Conservation (phyloP, 805 yeast species). For the Starmerella apis region DNA sequence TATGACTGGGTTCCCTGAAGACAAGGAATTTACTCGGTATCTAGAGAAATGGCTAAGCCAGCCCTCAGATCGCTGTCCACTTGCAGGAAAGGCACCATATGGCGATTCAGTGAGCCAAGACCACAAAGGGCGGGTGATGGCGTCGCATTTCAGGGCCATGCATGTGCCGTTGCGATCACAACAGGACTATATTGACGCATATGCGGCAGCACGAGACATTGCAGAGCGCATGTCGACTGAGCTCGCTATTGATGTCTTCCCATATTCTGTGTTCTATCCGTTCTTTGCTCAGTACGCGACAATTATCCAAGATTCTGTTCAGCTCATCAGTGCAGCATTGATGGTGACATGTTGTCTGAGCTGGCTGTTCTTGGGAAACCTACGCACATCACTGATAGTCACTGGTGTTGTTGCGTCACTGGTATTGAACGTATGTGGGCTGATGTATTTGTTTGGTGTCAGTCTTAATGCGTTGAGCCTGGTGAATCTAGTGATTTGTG, state of each 20-base stretch:
- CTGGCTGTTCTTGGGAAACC: constrained; percentile 54
- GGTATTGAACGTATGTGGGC: constrained; percentile 64
- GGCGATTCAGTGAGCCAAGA: constrained; percentile 40
- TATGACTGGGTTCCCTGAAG: constrained; percentile 68
- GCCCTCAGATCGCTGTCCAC: constrained; percentile 83
- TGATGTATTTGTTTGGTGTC: constrained; percentile 64
- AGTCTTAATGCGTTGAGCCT: constrained; percentile 80
- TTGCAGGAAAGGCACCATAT: constrained; percentile 94
- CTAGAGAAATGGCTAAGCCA: constrained; percentile 68
- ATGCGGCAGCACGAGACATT: constrained; percentile 58
- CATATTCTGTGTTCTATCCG: constrained; percentile 87
- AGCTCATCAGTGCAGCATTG: constrained; percentile 37
- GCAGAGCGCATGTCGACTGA: constrained; percentile 39
- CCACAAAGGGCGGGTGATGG: constrained; percentile 16
- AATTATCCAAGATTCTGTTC: constrained; percentile 46
- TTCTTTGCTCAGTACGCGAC: constrained; percentile 81
- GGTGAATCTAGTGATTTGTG: constrained; percentile 84
- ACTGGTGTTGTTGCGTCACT: constrained; percentile 52
- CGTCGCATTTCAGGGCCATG: constrained; percentile 51
- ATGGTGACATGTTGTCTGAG: constrained; percentile 34
- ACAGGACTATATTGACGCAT: constrained; percentile 70
- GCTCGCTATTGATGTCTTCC: constrained; percentile 53
- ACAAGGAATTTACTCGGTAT: constrained; percentile 57
- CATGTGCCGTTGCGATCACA: constrained; percentile 77
- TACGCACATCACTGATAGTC: constrained; percentile 48